Evolutionary conservation across 371 early-diverging fungal genomes (phyloP).

Genomic region (Apophysomyces elegans): DNA sequence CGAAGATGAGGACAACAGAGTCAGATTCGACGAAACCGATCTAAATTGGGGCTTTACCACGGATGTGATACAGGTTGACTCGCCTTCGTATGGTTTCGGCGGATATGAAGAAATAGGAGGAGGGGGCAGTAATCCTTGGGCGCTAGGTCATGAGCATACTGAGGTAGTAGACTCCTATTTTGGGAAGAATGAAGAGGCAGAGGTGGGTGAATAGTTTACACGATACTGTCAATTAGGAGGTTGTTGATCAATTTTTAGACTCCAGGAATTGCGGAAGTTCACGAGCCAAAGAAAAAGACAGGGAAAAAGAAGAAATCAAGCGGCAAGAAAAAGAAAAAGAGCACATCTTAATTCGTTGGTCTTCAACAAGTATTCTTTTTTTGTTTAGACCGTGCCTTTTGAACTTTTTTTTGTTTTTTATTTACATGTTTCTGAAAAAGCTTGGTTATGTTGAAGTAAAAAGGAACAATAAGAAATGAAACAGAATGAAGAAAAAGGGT

Average conservation of each 20-base stretch:
- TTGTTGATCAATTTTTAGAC: background rate
- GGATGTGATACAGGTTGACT: background rate
- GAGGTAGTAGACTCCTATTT: background rate
- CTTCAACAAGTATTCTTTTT: background rate
- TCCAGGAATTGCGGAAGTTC: background rate
- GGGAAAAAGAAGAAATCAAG: background rate
- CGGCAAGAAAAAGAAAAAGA: background rate
- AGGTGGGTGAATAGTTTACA: background rate
- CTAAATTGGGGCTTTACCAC: background rate
- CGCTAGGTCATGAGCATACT: slow-evolving; percentile 11
- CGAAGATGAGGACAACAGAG: slow-evolving; percentile 28
- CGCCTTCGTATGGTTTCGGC: slow-evolving; percentile 19
- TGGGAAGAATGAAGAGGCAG: background rate
- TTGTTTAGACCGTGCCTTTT: background rate
- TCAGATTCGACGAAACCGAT: background rate
- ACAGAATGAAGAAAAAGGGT: background rate
- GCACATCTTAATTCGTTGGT: background rate
- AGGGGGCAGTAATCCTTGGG: slow-evolving; percentile 24
- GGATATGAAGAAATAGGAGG: slow-evolving; percentile 33
- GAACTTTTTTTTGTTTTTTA: background rate
- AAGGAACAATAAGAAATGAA: background rate
- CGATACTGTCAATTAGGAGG: background rate
- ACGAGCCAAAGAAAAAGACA: slow-evolving; percentile 5
- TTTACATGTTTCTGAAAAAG: slow-evolving; percentile 4
- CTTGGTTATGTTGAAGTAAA: background rate